Base-by-base conservation (phyloP, 805 yeast genomes). In the Starmerella stigmatis region DNA sequence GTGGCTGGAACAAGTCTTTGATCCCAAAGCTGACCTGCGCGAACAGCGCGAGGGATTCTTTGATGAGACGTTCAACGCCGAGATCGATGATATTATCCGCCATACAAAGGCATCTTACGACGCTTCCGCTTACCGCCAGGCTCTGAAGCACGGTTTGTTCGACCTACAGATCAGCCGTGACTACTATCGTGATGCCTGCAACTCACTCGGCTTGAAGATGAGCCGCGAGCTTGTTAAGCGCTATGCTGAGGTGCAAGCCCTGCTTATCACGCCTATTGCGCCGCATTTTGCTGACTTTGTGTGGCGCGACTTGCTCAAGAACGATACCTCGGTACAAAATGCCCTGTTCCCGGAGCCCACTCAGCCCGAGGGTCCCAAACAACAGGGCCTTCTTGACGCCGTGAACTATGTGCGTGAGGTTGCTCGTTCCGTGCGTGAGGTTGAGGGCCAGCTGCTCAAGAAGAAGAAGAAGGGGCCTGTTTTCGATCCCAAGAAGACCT, bases 161-260 rank as follows among this genome's bases (percentile, higher is more conserved):
- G 98, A 92, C 64, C 82, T 79, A 75, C 97, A 88, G 69, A 76
- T 86, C 46, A 79, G 96, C 27, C 81, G 98, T 70, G 98, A 92
- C 67, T 88, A 81, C 70, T 92, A 92, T 71, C 80, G 98, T 69
- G 98, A 92, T 57, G 72, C 79, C 10, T 71, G 75, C 44, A 57
- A 63, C 27, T 66, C 75, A 22, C 55, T 60, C 26, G 62, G 60
- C 31, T 69, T 69, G 28, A 57, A 56, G 15, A 85, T 92, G 94
- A 94, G 85, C 70, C 75, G 71, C 56, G 94, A 84, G 58, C 73
- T 92, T 52, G 80, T 86, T 32, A 60, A 76, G 53, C 78, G 80
- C 57, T 92, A 86, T 63, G 83, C 92, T 57, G 94, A 86, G 66
- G 68, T 77, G 26, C 98, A 92, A 70, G 80, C 80, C 16, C 72